These are phyloP conservation scores for Aquilaria yunnanensis DNA, from an alignment of 345 rosid genomes.

Conservation along the genomic window DNA sequence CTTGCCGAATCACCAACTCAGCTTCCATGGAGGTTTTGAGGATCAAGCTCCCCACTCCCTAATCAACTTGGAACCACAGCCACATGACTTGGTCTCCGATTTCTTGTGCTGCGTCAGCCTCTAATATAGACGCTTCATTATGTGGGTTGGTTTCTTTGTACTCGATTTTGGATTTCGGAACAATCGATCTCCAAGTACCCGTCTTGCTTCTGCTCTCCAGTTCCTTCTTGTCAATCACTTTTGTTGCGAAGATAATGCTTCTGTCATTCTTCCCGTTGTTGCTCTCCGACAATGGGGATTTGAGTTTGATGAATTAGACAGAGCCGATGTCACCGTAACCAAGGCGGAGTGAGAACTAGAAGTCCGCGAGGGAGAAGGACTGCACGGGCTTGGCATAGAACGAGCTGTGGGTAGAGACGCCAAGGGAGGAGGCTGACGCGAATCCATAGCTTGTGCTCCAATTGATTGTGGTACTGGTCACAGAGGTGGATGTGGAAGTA, in stretches of 20 bases:
- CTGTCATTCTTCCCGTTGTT: not conserved
- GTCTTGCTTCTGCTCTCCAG: conserved; percentile 54
- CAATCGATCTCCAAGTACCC: too few species aligned
- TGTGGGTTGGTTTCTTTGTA: too few species aligned
- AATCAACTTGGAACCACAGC: too few species aligned
- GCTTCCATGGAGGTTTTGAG: too few species aligned
- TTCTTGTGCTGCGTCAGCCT: too few species aligned
- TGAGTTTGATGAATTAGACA: conserved; percentile 71
- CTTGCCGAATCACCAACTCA: too few species aligned
- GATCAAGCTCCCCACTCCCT: too few species aligned
- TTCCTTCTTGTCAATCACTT: conserved; percentile 90
- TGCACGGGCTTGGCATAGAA: conserved; percentile 43
- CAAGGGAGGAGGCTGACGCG: conserved; percentile 49
- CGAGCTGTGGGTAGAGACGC: conserved; percentile 55
- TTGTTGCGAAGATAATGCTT: conserved; percentile 45
- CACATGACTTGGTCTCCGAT: too few species aligned
- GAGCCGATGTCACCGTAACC: conserved; percentile 96
- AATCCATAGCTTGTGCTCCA: conserved; percentile 24
- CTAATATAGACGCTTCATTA: too few species aligned
- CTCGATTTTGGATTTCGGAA: too few species aligned
- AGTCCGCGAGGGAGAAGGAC: conserved; percentile 58
- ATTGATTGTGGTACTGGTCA: conserved; percentile 34
- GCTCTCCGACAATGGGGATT: conserved; percentile 19
- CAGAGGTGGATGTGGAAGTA: conserved; percentile 12
- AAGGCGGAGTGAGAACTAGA: conserved; percentile 68